These are phyloP conservation scores for Ophiostoma sp. DNA, from an alignment of 2,329 filamentous ascomycete genomes.

Conservation along the genomic window DNA sequence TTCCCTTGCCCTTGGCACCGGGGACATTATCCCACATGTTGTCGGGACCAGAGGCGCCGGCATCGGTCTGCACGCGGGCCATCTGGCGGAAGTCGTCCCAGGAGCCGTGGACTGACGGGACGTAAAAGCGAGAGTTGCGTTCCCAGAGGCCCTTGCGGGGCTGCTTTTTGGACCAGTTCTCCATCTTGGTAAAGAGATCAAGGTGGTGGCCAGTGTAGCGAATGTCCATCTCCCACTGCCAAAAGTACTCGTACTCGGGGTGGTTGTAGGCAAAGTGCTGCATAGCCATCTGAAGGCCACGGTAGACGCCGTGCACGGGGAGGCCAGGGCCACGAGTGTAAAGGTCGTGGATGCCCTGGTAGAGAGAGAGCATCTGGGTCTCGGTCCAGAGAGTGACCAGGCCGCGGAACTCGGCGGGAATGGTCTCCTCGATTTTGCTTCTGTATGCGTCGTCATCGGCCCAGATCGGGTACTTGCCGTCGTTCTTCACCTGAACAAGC, in stretches of 20 bases:
- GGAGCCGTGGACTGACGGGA: conserved; percentile 67
- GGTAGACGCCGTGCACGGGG: conserved; percentile 86
- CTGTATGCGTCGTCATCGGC: conserved; percentile 65
- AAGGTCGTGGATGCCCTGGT: conserved; percentile 78
- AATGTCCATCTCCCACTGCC: conserved; percentile 95
- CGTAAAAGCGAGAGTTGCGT: conserved; percentile 70
- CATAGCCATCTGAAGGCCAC: conserved; percentile 88
- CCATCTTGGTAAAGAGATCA: conserved; percentile 63
- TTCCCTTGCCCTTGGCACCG: conserved; percentile 30
- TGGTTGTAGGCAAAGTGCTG: conserved; percentile 87
- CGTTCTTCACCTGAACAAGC: conserved; percentile 75
- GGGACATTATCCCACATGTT: conserved; percentile 59
- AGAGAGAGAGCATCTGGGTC: conserved; percentile 84
- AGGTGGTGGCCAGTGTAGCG: conserved; percentile 87
- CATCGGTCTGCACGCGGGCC: conserved; percentile 69
- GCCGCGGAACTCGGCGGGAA: conserved; percentile 80
- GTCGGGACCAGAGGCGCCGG: conserved; percentile 59
- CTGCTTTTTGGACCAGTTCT: conserved; percentile 64
- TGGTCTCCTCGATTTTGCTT: conserved; percentile 59
- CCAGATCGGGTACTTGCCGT: conserved; percentile 70
- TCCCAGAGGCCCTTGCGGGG: conserved; percentile 79
- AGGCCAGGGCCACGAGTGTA: conserved; percentile 61
- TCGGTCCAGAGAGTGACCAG: conserved; percentile 92
- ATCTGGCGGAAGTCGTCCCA: conserved; percentile 79
- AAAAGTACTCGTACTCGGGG: conserved; percentile 84